Evolutionary conservation across 2,329 filamentous ascomycete genomes (phyloP).

Genomic region (Dryadomyces quercivorus): DNA sequence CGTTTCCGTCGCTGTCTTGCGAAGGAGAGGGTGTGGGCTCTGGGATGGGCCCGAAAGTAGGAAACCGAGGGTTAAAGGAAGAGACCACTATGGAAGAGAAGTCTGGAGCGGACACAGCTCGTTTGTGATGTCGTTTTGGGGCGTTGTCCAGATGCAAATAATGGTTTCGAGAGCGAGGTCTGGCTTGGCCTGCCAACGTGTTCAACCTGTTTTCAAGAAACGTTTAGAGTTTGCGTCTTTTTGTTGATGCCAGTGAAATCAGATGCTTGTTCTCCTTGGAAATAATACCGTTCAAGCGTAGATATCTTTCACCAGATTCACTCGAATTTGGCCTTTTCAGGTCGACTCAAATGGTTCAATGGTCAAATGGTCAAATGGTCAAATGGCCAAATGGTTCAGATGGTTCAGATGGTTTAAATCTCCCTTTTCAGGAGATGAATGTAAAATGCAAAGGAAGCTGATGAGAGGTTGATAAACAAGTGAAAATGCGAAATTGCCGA

Average conservation of each 20-base stretch:
- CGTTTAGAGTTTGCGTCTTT: background rate
- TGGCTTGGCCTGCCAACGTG: background rate
- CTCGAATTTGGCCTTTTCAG: no score
- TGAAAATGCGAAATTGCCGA: background rate
- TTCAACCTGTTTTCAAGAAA: slow-evolving; percentile 1
- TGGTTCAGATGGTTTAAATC: no score
- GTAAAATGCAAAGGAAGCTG: no score
- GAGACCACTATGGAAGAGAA: slow-evolving; percentile 20
- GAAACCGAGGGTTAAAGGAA: slow-evolving; percentile 11
- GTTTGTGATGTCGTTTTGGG: slow-evolving; percentile 28
- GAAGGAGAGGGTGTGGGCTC: slow-evolving; percentile 17
- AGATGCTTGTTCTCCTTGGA: background rate
- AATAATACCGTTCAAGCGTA: background rate
- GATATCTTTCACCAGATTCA: no score
- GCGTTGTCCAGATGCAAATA: slow-evolving; percentile 13
- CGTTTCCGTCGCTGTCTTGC: slow-evolving; percentile 12
- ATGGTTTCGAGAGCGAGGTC: background rate
- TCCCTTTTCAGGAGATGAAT: no score
- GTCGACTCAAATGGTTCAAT: no score
- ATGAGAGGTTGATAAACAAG: no score
- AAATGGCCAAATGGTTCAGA: no score
- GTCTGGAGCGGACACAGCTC: slow-evolving; percentile 36
- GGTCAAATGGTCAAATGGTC: no score
- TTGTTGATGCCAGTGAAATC: background rate
- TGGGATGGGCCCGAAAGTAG: slow-evolving; percentile 14